Evolutionary conservation across 768 basidiomycete genomes (phyloP), one percentile per base, ranked within the genome.

Genomic region (Termitomyces sp.): DNA sequence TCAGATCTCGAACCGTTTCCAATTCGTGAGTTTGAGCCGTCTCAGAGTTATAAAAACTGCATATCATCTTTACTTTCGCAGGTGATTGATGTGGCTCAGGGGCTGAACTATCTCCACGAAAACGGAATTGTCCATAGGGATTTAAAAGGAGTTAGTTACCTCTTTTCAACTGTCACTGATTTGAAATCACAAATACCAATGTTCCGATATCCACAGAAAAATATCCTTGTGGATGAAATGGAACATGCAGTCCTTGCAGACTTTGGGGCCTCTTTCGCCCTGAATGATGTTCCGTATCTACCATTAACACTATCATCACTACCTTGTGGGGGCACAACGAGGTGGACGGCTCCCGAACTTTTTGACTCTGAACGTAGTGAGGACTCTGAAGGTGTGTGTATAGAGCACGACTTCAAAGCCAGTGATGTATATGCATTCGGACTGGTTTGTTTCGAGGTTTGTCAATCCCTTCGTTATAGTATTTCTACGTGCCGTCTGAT

Each of bases 31-130:
- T n/a, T 37, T 5, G 37, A 41, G 14, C 6, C n/a, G 15, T 7
- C 14, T 9, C 30, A 22, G 11, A n/a, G 17, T 21, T 19, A 15
- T 9, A 22, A 24, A 12, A 28, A n/a, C n/a, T 32, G 2, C 1
- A 28, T 42, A 28, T 42, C 8, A 46, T 21, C 22, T 28, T 55
- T 41, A 19, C 3, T 34, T 1, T n/a, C 11, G 35, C 28, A 55
- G 54, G 35, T 38, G 10, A 2, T 30, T n/a, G 54, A 55, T 48
- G 40, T 48, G 7, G 54, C 54, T 28, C 53, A 38, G 17, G 53
- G 53, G 8, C 10, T 53, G 15, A 5, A 37, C n/a, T 53, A 44
- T 15, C 26, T 46, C 5, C 54, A 55, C 19, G 17, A 49, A 17
- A 42, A 48, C 3, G 45, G 26, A 34, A 49, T 55, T 1, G 32